Evolutionary conservation across 2,329 filamentous ascomycete genomes (phyloP).

Genomic region (Microdochium trichocladiopsis): DNA sequence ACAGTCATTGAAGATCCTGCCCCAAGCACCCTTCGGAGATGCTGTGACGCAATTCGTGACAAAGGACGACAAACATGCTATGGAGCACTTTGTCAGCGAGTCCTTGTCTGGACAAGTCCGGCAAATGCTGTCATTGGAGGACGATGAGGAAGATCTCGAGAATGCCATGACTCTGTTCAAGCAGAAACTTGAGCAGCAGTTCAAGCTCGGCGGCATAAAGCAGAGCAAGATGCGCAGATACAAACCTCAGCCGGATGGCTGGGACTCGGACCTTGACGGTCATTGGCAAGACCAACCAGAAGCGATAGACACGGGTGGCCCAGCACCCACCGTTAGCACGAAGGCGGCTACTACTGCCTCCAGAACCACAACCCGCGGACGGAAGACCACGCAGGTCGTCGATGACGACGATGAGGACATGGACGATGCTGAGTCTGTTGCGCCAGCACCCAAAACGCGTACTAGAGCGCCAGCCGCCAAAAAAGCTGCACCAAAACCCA

Average conservation of each 20-base stretch:
- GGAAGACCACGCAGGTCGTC: slow-evolving; percentile 16
- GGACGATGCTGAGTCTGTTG: slow-evolving; percentile 1
- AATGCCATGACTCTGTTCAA: slow-evolving; percentile 69
- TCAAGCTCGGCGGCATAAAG: slow-evolving; percentile 57
- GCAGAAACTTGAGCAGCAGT: slow-evolving; percentile 62
- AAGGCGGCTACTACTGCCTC: slow-evolving; percentile 8
- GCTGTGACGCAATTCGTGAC: slow-evolving; percentile 89
- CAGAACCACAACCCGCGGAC: slow-evolving; percentile 25
- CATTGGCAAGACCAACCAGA: slow-evolving; percentile 76
- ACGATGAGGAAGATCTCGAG: slow-evolving; percentile 64
- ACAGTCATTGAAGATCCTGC: slow-evolving; percentile 86
- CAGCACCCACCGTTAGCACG: slow-evolving; percentile 25
- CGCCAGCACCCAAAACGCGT: slow-evolving; percentile 18
- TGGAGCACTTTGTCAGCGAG: slow-evolving; percentile 73
- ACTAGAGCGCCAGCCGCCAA: slow-evolving; percentile 20
- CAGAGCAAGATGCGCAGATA: slow-evolving; percentile 44
- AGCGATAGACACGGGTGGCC: slow-evolving; percentile 42
- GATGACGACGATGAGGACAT: slow-evolving; percentile 47
- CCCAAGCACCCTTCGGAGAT: slow-evolving; percentile 87
- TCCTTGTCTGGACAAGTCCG: slow-evolving; percentile 65
- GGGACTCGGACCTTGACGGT: slow-evolving; percentile 88
- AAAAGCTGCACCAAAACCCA: slow-evolving; percentile 25
- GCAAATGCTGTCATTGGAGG: slow-evolving; percentile 59
- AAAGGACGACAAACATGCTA: slow-evolving; percentile 90
- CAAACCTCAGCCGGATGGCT: slow-evolving; percentile 70